Base-by-base conservation (phyloP, 192 early-diverging fungal genomes). In the Radiomyces spectabilis region DNA sequence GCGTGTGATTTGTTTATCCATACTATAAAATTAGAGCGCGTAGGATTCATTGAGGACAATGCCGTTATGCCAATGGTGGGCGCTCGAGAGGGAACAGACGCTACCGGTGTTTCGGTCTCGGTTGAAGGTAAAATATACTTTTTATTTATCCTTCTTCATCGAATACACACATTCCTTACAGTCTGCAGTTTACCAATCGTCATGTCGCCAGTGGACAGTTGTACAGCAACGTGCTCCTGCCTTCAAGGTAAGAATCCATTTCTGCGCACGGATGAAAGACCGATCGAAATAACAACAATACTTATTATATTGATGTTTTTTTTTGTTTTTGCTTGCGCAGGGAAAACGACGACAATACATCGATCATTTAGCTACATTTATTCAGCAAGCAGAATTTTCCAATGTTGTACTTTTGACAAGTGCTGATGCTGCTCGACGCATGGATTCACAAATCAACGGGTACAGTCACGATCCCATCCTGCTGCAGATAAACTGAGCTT, bases 161-260 rank as follows among this genome's bases (percentile, higher is more conserved):
- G 21, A 22, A 27, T 32, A 33, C 13, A 31, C 29, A 39, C 31
- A 44, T 34, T 34, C 35, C 25, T 34, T n/a, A 41, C 40, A 33
- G 2, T 6, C 9, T 27, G 5, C 51, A 66, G 81, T 89, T 12
- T 89, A 78, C 58, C 85, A 87, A 54, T 78, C 78, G n/a, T 54
- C 46, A 25, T 81, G 86, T 58, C 63, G 61, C 9, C 56, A 74
- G 46, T 81, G 76, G 77, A 89, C 87, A 9, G 45, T 85, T 21
- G 37, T 89, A 10, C 87, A 89, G 52, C 87, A 89, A 55, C 78
- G 87, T 18, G 69, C 85, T 12, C 82, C 82, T 13, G 64, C 77
- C 2, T 62, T 81, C 30, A 72, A 62, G 32, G 65, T 60, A 33
- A 51, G 16, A 2, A 12, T 15, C 15, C 18, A 32, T 7, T 41